These are phyloP conservation scores for Fusarium papillatum DNA, from an alignment of 2,329 filamentous ascomycete species.

Conservation along the genomic window DNA sequence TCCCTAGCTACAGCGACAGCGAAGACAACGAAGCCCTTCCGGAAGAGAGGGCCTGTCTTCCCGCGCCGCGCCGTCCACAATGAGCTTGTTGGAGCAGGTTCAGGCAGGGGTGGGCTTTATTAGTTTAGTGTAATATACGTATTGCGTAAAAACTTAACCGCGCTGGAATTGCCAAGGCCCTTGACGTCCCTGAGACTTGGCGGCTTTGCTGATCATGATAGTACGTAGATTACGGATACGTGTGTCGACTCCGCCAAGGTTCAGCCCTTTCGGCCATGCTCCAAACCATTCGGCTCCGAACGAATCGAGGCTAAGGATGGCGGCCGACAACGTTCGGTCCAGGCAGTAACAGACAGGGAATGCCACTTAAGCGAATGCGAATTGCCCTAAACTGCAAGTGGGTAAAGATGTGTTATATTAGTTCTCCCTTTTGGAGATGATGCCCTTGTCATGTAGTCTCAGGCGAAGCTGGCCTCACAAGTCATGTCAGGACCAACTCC, in stretches of 20 bases:
- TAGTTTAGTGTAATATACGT: neutral
- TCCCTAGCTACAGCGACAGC: neutral
- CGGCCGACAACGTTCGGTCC: slow-evolving; percentile 21
- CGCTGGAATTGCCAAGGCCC: slow-evolving; percentile 18
- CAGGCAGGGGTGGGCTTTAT: neutral
- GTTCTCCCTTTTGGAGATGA: slow-evolving; percentile 13
- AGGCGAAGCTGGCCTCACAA: slow-evolving; percentile 11
- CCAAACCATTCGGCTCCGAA: slow-evolving; percentile 29
- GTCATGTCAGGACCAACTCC: slow-evolving; percentile 20
- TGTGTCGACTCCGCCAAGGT: neutral
- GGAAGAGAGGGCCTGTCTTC: neutral
- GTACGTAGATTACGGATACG: neutral
- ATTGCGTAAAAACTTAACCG: neutral
- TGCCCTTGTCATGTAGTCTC: slow-evolving; percentile 22
- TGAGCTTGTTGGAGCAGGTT: neutral
- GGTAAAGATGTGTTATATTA: neutral
- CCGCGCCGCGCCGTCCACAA: neutral
- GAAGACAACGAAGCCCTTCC: neutral
- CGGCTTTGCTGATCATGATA: slow-evolving; percentile 8
- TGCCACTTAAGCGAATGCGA: slow-evolving; percentile 3
- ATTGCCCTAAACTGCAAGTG: neutral
- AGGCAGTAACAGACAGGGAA: slow-evolving; percentile 13
- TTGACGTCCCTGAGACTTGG: slow-evolving; percentile 9
- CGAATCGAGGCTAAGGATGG: slow-evolving; percentile 7
- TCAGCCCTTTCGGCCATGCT: slow-evolving; percentile 16